Evolutionary conservation across 768 basidiomycete genomes (phyloP), one percentile per base, ranked within the genome.

Genomic region (Pseudohyphozyma bogoriensis): DNA sequence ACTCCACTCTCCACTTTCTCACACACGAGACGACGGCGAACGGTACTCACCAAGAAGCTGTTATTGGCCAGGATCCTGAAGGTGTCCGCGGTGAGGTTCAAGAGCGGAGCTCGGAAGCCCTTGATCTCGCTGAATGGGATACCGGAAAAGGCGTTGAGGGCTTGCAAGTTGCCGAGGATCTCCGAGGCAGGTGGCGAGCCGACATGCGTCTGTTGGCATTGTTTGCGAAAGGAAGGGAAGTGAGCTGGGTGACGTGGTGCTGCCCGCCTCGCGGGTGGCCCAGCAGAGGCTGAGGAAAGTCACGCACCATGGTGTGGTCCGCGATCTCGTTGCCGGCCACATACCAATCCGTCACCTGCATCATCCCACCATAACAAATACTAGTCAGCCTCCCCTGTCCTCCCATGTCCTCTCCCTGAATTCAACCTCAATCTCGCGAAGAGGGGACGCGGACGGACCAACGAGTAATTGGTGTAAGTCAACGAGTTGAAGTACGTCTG

Each of bases 311-410:
- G 32, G 18, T 51, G 51, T 28, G 35, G 66, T 85, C 85, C 33
- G 84, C 85, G 65, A 89, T 87, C 71, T 89, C 87, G 71, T 87
- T 87, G 26, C 86, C 86, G 5, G 83, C 84, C 33, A 86, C 85
- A 71, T 76, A 87, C 59, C 58, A 60, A 11, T 64, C 58, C 44
- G 63, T 60, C n/a, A 59, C 57, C 57, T 57, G 51, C 5, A 26
- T 5, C 4, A 42, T n/a, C n/a, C n/a, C n/a, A n/a, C n/a, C n/a
- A n/a, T n/a, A n/a, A n/a, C n/a, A n/a, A n/a, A n/a, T n/a, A n/a
- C n/a, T n/a, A n/a, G n/a, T n/a, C n/a, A n/a, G n/a, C n/a, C n/a
- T n/a, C n/a, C n/a, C n/a, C n/a, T n/a, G n/a, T n/a, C n/a, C n/a
- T n/a, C n/a, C n/a, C n/a, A n/a, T n/a, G n/a, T n/a, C n/a, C n/a